Evolutionary conservation across 2,329 filamentous ascomycete genomes (phyloP), one percentile per base, ranked within the genome.

Genomic region (Diaporthe sp.): DNA sequence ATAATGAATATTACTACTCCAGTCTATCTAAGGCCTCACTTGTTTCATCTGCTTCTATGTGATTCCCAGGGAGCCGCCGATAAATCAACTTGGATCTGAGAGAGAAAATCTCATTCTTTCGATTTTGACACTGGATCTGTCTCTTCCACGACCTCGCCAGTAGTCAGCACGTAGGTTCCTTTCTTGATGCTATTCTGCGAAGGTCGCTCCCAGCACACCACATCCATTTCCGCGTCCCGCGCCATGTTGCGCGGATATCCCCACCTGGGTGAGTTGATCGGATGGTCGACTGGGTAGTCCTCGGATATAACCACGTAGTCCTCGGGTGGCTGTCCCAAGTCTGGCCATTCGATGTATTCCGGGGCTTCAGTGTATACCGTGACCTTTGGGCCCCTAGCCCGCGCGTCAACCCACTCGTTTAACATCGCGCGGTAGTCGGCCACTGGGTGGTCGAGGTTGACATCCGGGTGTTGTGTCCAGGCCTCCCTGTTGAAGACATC

Each of bases 381-480:
- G 25, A 19, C 6, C 51, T 31, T 28, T 1, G 25, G 25, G 1
- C 51, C 25, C 76, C 65, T 49, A n/a, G 44, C 58, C 39, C 73
- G 75, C 44, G 75, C 75, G 28, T 78, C 71, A 55, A 65, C 73
- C 82, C 83, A 84, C 6, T 82, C 77, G 31, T 78, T 39, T 1
- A 84, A 78, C 0, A 80, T 65, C 7, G 75, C 60, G 8, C 79
- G 81, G 67, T 81, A 84, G 34, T 79, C 80, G 3, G 79, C 72
- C 19, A 84, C 77, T 8, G 80, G 76, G 39, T 79, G 78, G 58
- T 85, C 83, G 13, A 84, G 80, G 17, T 75, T 76, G 5, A 82
- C 81, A n/a, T 81, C 81, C 13, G 80, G 80, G 55, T 84, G 82
- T 71, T 82, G 78, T 10, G 74, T 46, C 84, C 83, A 86, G 8